Evolutionary conservation across 768 basidiomycete genomes (phyloP).

Genomic region (Suillus hirtellus): DNA sequence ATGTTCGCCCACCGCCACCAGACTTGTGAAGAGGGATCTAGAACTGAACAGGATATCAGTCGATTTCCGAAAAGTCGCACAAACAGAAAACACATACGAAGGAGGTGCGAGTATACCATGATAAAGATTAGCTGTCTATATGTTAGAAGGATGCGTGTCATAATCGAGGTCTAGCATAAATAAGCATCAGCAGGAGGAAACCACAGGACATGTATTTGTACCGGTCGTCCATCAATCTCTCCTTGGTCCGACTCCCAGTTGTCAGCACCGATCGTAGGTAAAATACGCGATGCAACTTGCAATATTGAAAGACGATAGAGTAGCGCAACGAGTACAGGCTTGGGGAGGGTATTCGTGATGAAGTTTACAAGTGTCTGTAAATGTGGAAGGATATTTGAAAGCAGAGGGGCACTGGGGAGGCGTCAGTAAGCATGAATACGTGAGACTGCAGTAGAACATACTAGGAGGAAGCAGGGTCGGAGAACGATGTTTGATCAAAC

Average conservation of each 20-base stretch:
- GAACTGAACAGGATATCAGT: constrained; percentile 47
- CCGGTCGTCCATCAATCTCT: constrained; percentile 67
- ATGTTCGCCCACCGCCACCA: constrained; percentile 95
- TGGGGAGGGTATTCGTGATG: constrained; percentile 81
- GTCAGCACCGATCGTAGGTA: constrained; percentile 83
- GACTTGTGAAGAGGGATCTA: constrained; percentile 87
- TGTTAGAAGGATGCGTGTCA: constrained; percentile 73
- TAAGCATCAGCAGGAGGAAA: background rate
- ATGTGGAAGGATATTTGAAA: constrained; percentile 80
- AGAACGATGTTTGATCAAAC: constrained; percentile 71
- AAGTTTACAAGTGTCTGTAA: constrained; percentile 79
- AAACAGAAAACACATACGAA: constrained; percentile 52
- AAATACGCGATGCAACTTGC: constrained; percentile 77
- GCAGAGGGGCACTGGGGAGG: constrained; percentile 60
- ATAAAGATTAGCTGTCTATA: constrained; percentile 86
- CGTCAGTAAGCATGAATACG: constrained; percentile 13
- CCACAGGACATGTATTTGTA: constrained; percentile 30
- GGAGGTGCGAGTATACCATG: constrained; percentile 83
- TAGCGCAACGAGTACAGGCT: constrained; percentile 78
- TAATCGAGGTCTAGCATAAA: constrained; percentile 61
- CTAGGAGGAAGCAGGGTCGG: constrained; percentile 77
- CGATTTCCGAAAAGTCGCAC: background rate
- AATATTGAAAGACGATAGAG: constrained; percentile 79
- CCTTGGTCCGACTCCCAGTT: constrained; percentile 72
- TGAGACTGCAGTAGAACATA: constrained; percentile 37